phyloP scores from a whole-genome alignment of 148 eudicot genomes.

The Fallopia convolvulus region DNA sequence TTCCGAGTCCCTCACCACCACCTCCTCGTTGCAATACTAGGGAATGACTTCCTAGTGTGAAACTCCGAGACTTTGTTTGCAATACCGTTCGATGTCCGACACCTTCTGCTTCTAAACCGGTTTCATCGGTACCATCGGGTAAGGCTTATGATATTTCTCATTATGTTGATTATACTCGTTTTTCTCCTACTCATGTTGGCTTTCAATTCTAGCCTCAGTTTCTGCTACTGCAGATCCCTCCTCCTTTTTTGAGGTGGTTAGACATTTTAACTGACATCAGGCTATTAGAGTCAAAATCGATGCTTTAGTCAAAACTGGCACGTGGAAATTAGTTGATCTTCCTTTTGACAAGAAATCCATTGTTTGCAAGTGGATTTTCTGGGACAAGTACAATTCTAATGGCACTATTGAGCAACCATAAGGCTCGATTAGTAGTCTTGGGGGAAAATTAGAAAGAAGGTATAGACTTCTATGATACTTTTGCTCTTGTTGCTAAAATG shows the following conservation, averaged over 20 bases:
- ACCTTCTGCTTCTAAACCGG: too few relatives aligned
- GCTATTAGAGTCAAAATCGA: neutral
- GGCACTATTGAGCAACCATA: neutral
- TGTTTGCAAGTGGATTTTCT: neutral
- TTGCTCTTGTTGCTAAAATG: too few relatives aligned
- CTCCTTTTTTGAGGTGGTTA: neutral
- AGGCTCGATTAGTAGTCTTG: neutral
- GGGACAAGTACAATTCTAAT: neutral
- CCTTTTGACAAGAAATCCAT: neutral
- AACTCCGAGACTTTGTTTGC: too few relatives aligned
- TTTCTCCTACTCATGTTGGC: neutral
- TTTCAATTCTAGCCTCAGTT: neutral
- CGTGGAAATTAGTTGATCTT: neutral
- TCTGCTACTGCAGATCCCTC: neutral
- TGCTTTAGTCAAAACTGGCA: neutral
- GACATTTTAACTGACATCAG: neutral
- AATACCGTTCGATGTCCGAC: too few relatives aligned
- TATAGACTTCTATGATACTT: too few relatives aligned
- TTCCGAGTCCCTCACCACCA: too few relatives aligned
- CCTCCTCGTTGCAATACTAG: too few relatives aligned
- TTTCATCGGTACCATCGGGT: neutral
- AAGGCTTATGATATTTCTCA: neutral
- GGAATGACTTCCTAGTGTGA: too few relatives aligned
- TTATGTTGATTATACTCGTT: neutral
- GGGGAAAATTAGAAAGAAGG: too few relatives aligned